phyloP scores from a whole-genome alignment of 2,329 filamentous ascomycete species.

The Atkinsonella texensis region DNA sequence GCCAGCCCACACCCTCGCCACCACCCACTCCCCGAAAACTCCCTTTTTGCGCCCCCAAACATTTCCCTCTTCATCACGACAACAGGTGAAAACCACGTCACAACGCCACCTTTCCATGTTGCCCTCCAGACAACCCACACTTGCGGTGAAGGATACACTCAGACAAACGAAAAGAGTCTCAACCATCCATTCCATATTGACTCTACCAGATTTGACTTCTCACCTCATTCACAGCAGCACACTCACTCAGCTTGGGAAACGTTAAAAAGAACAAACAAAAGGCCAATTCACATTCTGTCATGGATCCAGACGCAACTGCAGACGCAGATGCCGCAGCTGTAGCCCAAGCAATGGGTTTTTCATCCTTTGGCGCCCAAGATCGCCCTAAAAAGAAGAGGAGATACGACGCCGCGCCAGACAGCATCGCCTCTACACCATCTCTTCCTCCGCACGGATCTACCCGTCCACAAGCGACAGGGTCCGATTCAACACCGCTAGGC shows the following conservation, averaged over 20 bases:
- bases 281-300: background rate
- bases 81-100: conserved; percentile 1
- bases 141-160: background rate
- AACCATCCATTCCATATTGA: background rate
- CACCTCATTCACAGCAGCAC: background rate
- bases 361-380: conserved; percentile 49
- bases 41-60: background rate
- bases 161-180: background rate
- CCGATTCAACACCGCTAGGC: conserved; percentile 26
- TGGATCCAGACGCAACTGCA: conserved; percentile 15
- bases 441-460: no score
- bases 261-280: background rate
- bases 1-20: background rate
- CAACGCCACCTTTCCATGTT: background rate
- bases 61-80: background rate
- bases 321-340: conserved; percentile 29
- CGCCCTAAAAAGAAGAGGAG: conserved; percentile 52
- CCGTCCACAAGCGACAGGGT: conserved; percentile 17
- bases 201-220: no score
- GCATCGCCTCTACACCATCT: conserved; percentile 12
- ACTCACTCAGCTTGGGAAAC: background rate
- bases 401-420: conserved; percentile 45
- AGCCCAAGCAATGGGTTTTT: conserved; percentile 61
- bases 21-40: background rate
- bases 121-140: background rate